Base-by-base conservation (phyloP, 345 rosid genomes). In the Melaleuca quinquenervia region DNA sequence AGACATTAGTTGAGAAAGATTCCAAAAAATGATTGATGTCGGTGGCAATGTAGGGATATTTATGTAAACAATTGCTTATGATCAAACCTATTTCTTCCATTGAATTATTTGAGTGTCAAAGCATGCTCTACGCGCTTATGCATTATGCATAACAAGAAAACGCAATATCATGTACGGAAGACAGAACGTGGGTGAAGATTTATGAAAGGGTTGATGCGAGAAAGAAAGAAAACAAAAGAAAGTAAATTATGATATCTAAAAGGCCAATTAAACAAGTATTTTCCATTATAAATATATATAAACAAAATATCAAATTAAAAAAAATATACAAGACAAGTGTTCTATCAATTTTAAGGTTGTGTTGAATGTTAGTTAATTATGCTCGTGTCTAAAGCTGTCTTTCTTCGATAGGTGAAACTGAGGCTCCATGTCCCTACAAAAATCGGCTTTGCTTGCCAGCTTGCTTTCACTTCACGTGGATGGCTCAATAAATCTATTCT, bases 261-360 rank as follows among this genome's bases (percentile, higher is more conserved):
- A 58, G 16, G 32, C 3, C 16, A 58, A n/a, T 12, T 58, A 58
- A 58, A 55, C 0, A 32, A n/a, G 36, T 2, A 0, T n/a, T n/a
- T 58, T 58, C 27, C 0, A 58, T 58, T n/a, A n/a, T 58, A n/a
- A 5, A 58, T 58, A 12, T n/a, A 12, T 18, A n/a, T 27, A 58
- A 13, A n/a, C 70, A 58, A 7, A 13, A 3, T 12, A 16, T 58
- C 70, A 58, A 13, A 6, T n/a, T n/a, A n/a, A n/a, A 58, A n/a
- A n/a, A 15, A 58, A 16, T 13, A n/a, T n/a, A 58, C n/a, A 58
- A n/a, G n/a, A 58, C 32, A 14, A 58, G 70, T 58, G 18, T 58
- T n/a, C 70, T 6, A 12, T n/a, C 70, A 58, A n/a, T 58, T n/a
- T 58, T n/a, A 58, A 58, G 4, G 5, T n/a, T 2, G 70, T 2